Conservation (phyloP, 371 early-diverging fungal species). For the Mortierella sp. region DNA sequence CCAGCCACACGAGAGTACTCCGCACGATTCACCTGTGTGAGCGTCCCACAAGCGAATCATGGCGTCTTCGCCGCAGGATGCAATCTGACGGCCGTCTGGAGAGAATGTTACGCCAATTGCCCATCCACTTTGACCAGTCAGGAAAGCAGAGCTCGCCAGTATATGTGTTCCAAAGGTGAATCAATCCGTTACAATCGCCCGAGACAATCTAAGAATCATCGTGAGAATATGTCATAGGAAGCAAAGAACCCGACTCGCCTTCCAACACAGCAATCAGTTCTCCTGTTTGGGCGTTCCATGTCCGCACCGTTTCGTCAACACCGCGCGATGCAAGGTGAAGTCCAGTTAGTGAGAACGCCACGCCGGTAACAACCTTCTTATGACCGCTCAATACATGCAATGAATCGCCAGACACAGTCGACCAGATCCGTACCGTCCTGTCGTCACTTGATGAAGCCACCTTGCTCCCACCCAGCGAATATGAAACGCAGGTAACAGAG, state of each 20-base stretch:
- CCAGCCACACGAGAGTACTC: background rate
- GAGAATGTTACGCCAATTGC: background rate
- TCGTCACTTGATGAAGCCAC: too few species aligned
- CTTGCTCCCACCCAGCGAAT: too few species aligned
- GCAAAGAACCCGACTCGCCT: background rate
- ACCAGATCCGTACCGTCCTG: too few species aligned
- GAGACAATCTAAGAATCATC: conserved; percentile 10
- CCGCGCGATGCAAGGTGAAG: conserved; percentile 15
- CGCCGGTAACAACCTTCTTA: background rate
- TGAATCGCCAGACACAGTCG: too few species aligned
- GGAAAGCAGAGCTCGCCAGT: background rate
- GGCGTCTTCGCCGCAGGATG: background rate
- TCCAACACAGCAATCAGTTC: background rate
- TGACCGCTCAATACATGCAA: conserved; percentile 3
- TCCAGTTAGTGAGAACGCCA: conserved; percentile 15
- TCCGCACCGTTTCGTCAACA: conserved; percentile 6
- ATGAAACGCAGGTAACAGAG: too few species aligned
- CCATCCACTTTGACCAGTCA: background rate
- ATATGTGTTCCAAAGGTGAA: conserved; percentile 7
- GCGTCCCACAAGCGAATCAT: conserved; percentile 6
- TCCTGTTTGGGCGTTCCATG: conserved; percentile 7
- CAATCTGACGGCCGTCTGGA: background rate
- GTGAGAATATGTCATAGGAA: conserved; percentile 1
- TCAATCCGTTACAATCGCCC: background rate
- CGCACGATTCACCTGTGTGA: too few species aligned